phyloP scores from a whole-genome alignment of 495 filamentous ascomycete genomes.

The Tuber umbilicatum region DNA sequence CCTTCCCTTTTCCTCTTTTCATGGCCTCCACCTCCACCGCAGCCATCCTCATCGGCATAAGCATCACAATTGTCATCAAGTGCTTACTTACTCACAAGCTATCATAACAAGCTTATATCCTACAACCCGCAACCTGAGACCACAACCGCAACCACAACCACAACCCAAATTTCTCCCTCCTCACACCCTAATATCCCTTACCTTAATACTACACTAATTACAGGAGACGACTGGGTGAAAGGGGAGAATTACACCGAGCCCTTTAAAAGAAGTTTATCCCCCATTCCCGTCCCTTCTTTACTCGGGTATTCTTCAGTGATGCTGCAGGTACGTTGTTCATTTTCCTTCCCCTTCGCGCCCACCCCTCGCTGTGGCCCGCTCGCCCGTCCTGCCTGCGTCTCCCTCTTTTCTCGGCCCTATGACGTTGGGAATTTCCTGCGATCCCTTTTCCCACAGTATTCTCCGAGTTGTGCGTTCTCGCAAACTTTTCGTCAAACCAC shows the following conservation, averaged over 20 bases:
- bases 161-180: slow-evolving; percentile 10
- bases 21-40: neutral
- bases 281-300: slow-evolving; percentile 25
- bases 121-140: neutral
- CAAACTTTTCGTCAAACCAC: neutral
- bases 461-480: neutral
- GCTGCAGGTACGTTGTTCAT: slow-evolving; percentile 39
- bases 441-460: slow-evolving; percentile 13
- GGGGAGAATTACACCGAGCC: neutral
- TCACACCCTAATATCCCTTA: slow-evolving; percentile 10
- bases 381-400: slow-evolving; percentile 30
- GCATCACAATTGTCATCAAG: neutral
- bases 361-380: slow-evolving; percentile 15
- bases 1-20: neutral
- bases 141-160: slow-evolving; percentile 11
- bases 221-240: neutral
- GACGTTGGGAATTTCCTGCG: slow-evolving; percentile 26
- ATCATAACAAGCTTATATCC: neutral
- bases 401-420: slow-evolving; percentile 20
- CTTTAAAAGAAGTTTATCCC: slow-evolving; percentile 4
- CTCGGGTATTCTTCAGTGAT: slow-evolving; percentile 35
- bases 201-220: slow-evolving; percentile 5
- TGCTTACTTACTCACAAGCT: neutral
- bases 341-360: slow-evolving; percentile 23
- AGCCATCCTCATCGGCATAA: neutral